These are phyloP conservation scores for Russula sp. DNA, from an alignment of 768 basidiomycete species.

Conservation along the genomic window DNA sequence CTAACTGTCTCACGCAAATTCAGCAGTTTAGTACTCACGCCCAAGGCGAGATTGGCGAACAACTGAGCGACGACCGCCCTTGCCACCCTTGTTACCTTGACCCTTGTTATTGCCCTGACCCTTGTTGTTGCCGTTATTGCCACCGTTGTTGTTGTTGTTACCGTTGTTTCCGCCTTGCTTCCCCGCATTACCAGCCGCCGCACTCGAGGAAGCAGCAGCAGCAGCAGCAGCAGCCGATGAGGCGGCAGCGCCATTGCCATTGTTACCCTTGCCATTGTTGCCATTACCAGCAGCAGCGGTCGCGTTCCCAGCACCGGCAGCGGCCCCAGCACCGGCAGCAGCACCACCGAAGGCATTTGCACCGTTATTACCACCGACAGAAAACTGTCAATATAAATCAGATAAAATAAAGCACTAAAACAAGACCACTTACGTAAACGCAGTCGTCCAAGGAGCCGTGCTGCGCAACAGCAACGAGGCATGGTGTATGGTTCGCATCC, in stretches of 20 bases:
- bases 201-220: background rate
- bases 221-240: background rate
- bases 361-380: background rate
- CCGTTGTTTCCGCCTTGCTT: background rate
- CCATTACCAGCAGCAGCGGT: slow-evolving; percentile 13
- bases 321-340: background rate
- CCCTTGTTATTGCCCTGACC: background rate
- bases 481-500: slow-evolving; percentile 39
- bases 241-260: slow-evolving; percentile 6
- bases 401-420: background rate
- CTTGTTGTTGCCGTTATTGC: background rate
- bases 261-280: slow-evolving; percentile 15
- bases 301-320: slow-evolving; percentile 8
- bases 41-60: background rate
- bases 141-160: too few relatives aligned
- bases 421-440: slow-evolving; percentile 29
- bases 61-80: background rate
- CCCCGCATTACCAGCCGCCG: background rate
- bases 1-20: background rate
- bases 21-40: slow-evolving; percentile 8
- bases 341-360: background rate
- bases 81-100: background rate
- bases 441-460: slow-evolving; percentile 37
- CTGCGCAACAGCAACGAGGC: slow-evolving; percentile 35
- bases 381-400: slow-evolving; percentile 8